Percentiles rank a stretch among this genome's conserved stretches.
phyloP scores from a whole-genome alignment of 2,329 filamentous ascomycete genomes.

The Penicillium sp. region DNA sequence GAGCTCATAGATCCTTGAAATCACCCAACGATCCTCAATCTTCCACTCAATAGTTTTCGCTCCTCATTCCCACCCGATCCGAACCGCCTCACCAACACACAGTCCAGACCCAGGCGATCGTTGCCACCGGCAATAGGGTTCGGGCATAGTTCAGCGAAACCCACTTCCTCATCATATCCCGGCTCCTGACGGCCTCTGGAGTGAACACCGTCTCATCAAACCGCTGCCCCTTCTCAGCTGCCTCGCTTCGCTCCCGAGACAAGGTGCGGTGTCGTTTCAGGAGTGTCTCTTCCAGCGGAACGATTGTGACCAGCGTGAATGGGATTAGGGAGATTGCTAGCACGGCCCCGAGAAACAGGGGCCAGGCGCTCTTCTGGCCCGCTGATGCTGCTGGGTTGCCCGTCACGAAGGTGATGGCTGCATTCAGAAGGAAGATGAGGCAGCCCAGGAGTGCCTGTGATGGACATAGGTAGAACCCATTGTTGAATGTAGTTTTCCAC shows the following conservation, averaged over 20 bases:
- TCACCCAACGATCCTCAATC: too few species aligned
- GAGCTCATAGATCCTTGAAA: too few species aligned
- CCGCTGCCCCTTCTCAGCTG: not conserved
- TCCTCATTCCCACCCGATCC: too few species aligned
- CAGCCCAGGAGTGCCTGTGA: slow-evolving; percentile 1
- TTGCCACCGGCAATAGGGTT: not conserved
- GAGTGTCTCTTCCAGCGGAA: not conserved
- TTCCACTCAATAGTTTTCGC: too few species aligned
- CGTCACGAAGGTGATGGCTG: not conserved
- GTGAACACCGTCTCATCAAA: not conserved
- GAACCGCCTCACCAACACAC: slow-evolving; percentile 2
- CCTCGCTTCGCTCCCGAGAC: not conserved
- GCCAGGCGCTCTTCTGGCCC: not conserved
- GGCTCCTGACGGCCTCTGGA: not conserved
- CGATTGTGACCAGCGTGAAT: slow-evolving; percentile 1
- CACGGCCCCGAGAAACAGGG: not conserved
- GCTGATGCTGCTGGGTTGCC: not conserved
- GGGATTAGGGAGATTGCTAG: slow-evolving; percentile 3
- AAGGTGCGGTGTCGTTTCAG: not conserved
- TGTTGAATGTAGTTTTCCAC: slow-evolving; percentile 3
- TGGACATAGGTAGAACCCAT: slow-evolving; percentile 2
- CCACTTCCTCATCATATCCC: slow-evolving; percentile 4
- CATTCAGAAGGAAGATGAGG: not conserved
- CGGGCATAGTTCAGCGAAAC: not conserved
- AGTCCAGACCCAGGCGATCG: not conserved